Evolutionary conservation across 192 early-diverging fungal genomes (phyloP).

Genomic region (Glomus cerebriforme): DNA sequence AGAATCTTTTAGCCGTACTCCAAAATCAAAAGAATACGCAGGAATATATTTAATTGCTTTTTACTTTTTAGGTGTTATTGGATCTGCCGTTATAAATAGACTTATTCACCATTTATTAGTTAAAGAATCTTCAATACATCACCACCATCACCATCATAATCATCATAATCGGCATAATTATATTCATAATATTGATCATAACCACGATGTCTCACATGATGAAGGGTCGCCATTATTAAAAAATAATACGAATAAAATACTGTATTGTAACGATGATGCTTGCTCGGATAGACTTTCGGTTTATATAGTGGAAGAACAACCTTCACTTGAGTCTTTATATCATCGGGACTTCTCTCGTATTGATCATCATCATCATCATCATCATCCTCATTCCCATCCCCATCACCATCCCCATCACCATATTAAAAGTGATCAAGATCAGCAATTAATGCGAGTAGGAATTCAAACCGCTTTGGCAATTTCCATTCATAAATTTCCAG

Average conservation of each 20-base stretch:
- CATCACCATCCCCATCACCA: no score
- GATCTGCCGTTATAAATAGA: constrained; percentile 10
- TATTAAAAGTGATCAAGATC: constrained; percentile 8
- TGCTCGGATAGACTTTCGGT: not conserved
- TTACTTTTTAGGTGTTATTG: constrained; percentile 19
- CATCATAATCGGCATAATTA: not conserved
- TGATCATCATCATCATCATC: not conserved
- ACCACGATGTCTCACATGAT: not conserved
- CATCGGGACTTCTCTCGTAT: not conserved
- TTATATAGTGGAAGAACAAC: not conserved
- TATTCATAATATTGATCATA: not conserved
- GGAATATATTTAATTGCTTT: not conserved
- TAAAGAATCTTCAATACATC: not conserved
- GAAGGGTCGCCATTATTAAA: constrained; percentile 16
- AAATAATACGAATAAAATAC: not conserved
- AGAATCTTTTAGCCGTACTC: not conserved
- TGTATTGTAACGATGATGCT: not conserved
- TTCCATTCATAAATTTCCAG: constrained; percentile 59
- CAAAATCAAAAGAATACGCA: not conserved
- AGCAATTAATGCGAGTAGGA: constrained; percentile 47
- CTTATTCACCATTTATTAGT: not conserved
- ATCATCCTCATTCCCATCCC: no score
- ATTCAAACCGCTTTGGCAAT: constrained; percentile 59
- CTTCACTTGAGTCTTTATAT: not conserved
- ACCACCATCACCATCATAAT: not conserved